Evolutionary conservation across 768 basidiomycete species (phyloP).

Genomic region (Leccinum uliginosum): DNA sequence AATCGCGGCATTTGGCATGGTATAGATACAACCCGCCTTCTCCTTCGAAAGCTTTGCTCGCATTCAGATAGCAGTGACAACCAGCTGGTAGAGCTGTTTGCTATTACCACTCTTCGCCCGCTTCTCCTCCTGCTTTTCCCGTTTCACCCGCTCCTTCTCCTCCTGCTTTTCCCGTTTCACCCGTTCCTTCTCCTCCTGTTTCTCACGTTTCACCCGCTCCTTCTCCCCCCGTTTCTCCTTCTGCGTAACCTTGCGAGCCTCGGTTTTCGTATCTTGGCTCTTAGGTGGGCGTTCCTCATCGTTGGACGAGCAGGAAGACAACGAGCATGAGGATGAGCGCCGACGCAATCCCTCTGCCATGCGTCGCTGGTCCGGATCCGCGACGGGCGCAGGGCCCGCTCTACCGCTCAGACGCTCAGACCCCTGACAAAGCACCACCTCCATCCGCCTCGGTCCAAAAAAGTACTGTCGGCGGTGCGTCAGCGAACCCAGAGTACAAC

Average conservation of each 20-base stretch:
- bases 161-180: constrained; percentile 15
- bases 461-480: constrained; percentile 34
- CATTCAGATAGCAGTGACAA: constrained; percentile 8
- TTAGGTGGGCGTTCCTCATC: not conserved
- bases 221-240: not conserved
- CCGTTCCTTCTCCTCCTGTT: constrained; percentile 5
- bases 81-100: constrained; percentile 19
- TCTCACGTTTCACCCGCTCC: not conserved
- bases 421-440: constrained; percentile 35
- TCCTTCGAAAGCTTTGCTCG: not conserved
- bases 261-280: not conserved
- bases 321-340: not conserved
- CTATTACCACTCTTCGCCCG: constrained; percentile 14
- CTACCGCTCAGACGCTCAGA: constrained; percentile 27
- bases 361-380: constrained; percentile 16
- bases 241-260: not conserved
- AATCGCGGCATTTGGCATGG: too few relatives aligned
- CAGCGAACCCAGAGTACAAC: not conserved
- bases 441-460: constrained; percentile 43
- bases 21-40: too few relatives aligned
- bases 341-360: constrained; percentile 19
- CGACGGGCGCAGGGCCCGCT: constrained; percentile 16
- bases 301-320: not conserved
- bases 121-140: constrained; percentile 10
- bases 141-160: too few relatives aligned